phyloP scores from a whole-genome alignment of 106 monocot species.

The Vanilla planifolia region DNA sequence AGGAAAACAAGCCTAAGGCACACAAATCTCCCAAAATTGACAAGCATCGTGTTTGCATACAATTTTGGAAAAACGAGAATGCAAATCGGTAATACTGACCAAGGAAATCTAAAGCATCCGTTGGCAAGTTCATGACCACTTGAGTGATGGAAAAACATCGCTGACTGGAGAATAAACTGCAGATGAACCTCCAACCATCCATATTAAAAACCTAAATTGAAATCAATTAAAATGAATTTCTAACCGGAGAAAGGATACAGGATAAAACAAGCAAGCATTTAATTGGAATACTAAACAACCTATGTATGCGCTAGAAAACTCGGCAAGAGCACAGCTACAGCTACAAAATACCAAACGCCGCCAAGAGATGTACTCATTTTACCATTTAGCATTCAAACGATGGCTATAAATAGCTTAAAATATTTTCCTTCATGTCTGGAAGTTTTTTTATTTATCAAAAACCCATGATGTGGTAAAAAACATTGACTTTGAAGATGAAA shows the following conservation, averaged over 20 bases:
- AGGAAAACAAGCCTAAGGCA: too few relatives aligned
- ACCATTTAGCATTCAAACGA: too few relatives aligned
- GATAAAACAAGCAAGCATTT: not conserved
- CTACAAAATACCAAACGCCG: too few relatives aligned
- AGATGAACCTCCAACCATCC: slow-evolving; percentile 93
- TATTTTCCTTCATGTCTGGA: too few relatives aligned
- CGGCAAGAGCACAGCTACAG: too few relatives aligned
- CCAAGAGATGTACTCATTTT: too few relatives aligned
- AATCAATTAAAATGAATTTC: not conserved
- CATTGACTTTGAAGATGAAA: too few relatives aligned
- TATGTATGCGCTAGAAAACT: not conserved
- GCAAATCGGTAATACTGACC: slow-evolving; percentile 31
- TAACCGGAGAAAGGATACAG: not conserved
- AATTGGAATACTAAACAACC: not conserved
- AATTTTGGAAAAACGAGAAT: slow-evolving; percentile 1
- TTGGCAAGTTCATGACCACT: slow-evolving; percentile 96
- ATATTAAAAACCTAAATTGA: slow-evolving; percentile 81
- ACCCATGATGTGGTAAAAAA: too few relatives aligned
- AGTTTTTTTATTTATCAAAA: too few relatives aligned
- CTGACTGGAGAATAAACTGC: slow-evolving; percentile 36
- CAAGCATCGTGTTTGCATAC: not conserved
- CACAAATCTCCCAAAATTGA: too few relatives aligned
- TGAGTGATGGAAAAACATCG: slow-evolving; percentile 40
- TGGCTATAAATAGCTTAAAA: too few relatives aligned
- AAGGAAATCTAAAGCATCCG: slow-evolving; percentile 73